Conservation (phyloP, 208 protist genomes). For the Porcisia deanei region DNA sequence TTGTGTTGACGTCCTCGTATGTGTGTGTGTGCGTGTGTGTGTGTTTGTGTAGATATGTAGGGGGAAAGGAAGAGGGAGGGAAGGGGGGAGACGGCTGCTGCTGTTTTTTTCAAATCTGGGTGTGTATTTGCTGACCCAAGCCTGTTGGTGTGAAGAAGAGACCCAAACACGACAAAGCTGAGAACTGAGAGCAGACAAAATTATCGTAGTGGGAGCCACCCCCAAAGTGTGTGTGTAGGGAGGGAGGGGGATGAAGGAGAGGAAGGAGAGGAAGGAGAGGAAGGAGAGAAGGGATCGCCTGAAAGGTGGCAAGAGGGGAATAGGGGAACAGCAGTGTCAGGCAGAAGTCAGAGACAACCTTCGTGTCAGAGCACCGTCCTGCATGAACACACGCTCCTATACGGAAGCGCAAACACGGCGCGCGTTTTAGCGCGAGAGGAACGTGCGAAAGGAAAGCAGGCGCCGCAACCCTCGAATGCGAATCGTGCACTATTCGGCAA, state of each 20-base stretch:
- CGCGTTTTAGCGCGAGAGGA: too few species aligned
- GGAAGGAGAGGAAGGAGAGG: neutral
- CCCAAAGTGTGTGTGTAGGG: neutral
- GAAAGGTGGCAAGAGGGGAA: too few species aligned
- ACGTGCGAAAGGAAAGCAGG: too few species aligned
- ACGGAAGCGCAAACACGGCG: too few species aligned
- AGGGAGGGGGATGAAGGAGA: neutral
- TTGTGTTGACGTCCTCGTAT: slow-evolving; percentile 2
- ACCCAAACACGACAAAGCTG: neutral
- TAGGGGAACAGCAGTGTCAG: too few species aligned
- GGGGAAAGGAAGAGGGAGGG: neutral
- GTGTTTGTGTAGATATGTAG: neutral
- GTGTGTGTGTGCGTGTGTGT: neutral
- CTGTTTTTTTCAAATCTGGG: too few species aligned
- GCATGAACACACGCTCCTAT: too few species aligned
- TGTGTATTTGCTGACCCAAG: neutral
- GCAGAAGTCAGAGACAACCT: too few species aligned
- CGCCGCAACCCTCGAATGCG: too few species aligned
- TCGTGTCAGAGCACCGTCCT: too few species aligned
- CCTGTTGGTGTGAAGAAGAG: neutral
- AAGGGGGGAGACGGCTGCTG: neutral
- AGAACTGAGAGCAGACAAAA: neutral
- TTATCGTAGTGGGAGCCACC: neutral
- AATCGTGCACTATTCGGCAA: too few species aligned
- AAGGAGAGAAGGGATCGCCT: too few species aligned